Base-by-base conservation (phyloP, 1,284 basidiomycete species). In the Boletellus dicymbophilus region DNA sequence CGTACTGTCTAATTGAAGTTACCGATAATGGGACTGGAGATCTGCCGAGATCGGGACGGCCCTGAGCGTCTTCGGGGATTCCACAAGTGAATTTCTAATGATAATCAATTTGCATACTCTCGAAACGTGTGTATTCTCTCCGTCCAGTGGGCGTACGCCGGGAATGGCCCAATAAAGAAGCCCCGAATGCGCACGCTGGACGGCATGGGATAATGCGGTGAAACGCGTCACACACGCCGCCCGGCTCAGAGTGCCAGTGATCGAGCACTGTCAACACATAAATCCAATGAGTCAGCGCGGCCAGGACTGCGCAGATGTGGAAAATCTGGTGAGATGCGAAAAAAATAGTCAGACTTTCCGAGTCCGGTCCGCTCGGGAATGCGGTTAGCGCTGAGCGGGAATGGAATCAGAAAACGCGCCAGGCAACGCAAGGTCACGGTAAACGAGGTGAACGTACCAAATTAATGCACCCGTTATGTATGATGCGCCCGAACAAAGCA, bases 261-360 rank as follows among this genome's bases (percentile, higher is more conserved):
- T 79, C 67, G 58, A 88, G 76, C 36, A 75, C 76, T 21, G 73
- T 77, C 57, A 84, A 60, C 48, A 88, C 72, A 58, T 80, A 79
- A 38, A 69, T 65, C 70, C 90, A 94, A 66, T 94, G 91, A 31
- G 83, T 77, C 53, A 88, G 72, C 12, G 89, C 90, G 3, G 90
- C 94, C 22, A 84, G 67, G 39, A 95, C 76, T 23, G 95, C 93
- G 63, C 84, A 86, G 57, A 82, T 64, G 65, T 96, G 94, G 70
- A 97, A 96, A 61, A 95, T 88, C 69, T 89, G 88, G 73, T 95
- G 93, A 27, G 88, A 92, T 1, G 88, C 79, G 48, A 87, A 82
- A 58, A n/a, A 94, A 78, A 63, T 81, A 79, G 72, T 96, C 93
- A 63, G 94, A 94, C 55, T 71, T 81, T 44, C 92, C 92, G 1